Conservation (phyloP, 345 rosid species). For the Odontarrhena argentea region DNA sequence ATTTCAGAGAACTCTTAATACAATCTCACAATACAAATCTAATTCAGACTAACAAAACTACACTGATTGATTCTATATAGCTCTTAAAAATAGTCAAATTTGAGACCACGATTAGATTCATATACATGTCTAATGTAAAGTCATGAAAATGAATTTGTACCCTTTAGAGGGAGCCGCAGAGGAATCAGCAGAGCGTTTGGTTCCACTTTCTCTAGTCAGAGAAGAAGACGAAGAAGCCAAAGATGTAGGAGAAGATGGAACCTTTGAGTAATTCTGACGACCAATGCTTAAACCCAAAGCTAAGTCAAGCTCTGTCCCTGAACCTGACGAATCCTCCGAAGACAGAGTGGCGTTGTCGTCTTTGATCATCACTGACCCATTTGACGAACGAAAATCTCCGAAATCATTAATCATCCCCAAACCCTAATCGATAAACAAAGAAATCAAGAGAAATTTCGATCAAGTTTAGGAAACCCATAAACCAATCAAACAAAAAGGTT, state of each 20-base stretch:
- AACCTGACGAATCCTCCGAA: conserved; percentile 71
- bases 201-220: conserved; percentile 54
- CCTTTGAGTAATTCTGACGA: conserved; percentile 31
- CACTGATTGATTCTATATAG: neutral
- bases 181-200: conserved; percentile 70
- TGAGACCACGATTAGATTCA: neutral
- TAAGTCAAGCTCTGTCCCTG: conserved; percentile 64
- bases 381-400: conserved; percentile 28
- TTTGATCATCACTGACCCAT: conserved; percentile 33
- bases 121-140: neutral
- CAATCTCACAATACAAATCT: neutral
- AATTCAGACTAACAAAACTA: neutral
- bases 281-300: conserved; percentile 50
- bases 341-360: conserved; percentile 53
- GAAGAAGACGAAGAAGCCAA: conserved; percentile 61
- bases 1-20: neutral
- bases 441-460: neutral
- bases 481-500: conserved; percentile 6
- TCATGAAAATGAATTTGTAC: conserved; percentile 37
- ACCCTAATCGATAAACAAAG: neutral
- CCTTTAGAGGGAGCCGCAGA: conserved; percentile 48
- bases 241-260: conserved; percentile 34
- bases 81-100: neutral
- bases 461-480: neutral
- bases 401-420: conserved; percentile 30